Evolutionary conservation across 2,329 filamentous ascomycete genomes (phyloP), one percentile per base, ranked within the genome.

Genomic region (Cordyceps tenuipes): DNA sequence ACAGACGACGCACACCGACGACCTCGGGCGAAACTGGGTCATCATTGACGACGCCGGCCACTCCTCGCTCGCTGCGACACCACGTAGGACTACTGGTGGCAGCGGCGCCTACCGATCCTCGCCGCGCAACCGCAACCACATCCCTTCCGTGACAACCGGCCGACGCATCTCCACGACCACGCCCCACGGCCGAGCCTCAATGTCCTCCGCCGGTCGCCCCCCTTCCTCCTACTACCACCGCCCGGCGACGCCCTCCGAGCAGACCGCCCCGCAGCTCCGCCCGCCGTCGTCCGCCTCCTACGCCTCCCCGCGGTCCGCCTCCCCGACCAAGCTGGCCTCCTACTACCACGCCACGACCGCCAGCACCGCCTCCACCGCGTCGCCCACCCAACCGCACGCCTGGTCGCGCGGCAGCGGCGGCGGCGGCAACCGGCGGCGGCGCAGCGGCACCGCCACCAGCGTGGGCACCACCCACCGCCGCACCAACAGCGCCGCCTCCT

Each of bases 1-100:
- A 48, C 82, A 84, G 62, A 76, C 81, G n/a, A 73, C 76, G 57
- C 69, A 75, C 1, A 74, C 77, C 19, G 80, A 84, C 63, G 83
- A 87, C 48, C 75, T 89, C 6, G 77, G 82, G 34, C 81, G 79
- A 59, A 89, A 85, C 72, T 91, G 88, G 88, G 86, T 91, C 31
- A 78, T 91, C 63, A 83, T 91, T 29, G 75, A 76, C 59, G 79
- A 79, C 49, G 46, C 10, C 29, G 15, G 46, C 13, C 46, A 23
- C 2, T 44, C 53, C 21, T 56, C n/a, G 66, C 39, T 41, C 39
- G 39, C 64, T 23, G 63, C 59, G 70, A 56, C 62, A 62, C 68
- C 49, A 66, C 66, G 13, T 68, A 67, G 29, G 67, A 69, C 50
- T 66, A 67, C 26, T 29, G 26, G 46, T 61, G 44, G 65, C 39